Base-by-base conservation (phyloP, 1,139 yeast genomes). In the Pichiaceae sp. region DNA sequence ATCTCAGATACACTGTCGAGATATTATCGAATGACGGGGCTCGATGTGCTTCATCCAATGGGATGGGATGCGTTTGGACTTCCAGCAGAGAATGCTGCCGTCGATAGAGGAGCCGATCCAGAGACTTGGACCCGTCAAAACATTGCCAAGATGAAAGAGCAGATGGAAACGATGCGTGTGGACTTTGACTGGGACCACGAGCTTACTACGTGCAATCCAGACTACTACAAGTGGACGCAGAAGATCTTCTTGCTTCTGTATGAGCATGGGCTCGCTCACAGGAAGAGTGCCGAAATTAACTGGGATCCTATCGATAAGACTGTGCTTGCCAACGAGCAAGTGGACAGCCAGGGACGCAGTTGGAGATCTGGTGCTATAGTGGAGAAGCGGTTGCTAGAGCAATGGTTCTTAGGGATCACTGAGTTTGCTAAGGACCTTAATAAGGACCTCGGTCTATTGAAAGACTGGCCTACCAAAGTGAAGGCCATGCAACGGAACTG, bases 31-130 rank as follows among this genome's bases (percentile, higher is more conserved):
- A 70, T 84, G 60, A 73, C 71, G 39, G 96, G 96, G 1, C 73
- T 69, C 45, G 64, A 78, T 31, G 96, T 89, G 15, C 68, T 89
- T 4, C 95, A 91, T 55, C 96, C 98, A 0, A 89, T 91, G 95
- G 98, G 98, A 0, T 91, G 97, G 96, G 98, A 91, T 64, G 95
- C 97, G 0, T 91, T 91, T 66, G 98, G 98, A 0, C 66, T 91
- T 29, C 98, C 98, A 0, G 98, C 98, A 0, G 98, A 91, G 55
- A 91, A 91, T 59, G 98, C 98, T 0, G 98, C 98, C 0, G 78
- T 85, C 23, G 96, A 89, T 54, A 64, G 95, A 44, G 78, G 78
- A 1, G 69, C 84, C 14, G 77, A 76, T 45, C 96, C 98, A 0
- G 73, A 75, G 0, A 68, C 61, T 0, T 91, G 98, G 98, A 91